Percentiles rank a stretch among this genome's conserved stretches.
phyloP scores from a whole-genome alignment of 768 basidiomycete species.

The Coprinopsis sp. region DNA sequence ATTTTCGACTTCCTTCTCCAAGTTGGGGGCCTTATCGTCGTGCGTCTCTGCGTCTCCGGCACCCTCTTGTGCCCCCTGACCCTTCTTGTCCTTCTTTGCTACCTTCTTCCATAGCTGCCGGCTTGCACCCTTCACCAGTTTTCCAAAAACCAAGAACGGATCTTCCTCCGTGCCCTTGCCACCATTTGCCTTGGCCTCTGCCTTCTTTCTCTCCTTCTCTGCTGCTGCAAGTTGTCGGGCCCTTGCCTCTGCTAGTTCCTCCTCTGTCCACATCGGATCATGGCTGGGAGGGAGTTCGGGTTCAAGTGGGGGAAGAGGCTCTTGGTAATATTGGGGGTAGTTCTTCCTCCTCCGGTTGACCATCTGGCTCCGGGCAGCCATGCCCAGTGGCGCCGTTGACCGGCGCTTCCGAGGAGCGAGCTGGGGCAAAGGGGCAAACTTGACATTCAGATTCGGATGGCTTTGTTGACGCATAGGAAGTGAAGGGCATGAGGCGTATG shows the following conservation, averaged over 20 bases:
- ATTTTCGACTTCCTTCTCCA: neutral
- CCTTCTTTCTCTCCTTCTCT: constrained; percentile 15
- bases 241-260: constrained; percentile 34
- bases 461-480: constrained; percentile 9
- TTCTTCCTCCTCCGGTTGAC: constrained; percentile 29
- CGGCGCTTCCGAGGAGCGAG: constrained; percentile 45
- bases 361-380: constrained; percentile 44
- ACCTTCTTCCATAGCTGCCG: constrained; percentile 48
- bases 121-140: constrained; percentile 47
- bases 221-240: constrained; percentile 20
- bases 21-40: no score
- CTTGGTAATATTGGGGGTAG: constrained; percentile 1
- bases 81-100: constrained; percentile 30
- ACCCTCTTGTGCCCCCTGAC: constrained; percentile 13
- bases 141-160: constrained; percentile 45
- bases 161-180: constrained; percentile 39
- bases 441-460: constrained; percentile 30
- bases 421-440: constrained; percentile 58
- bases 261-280: constrained; percentile 28
- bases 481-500: constrained; percentile 13
- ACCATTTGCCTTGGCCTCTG: constrained; percentile 9
- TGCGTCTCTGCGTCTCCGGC: constrained; percentile 11
- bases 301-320: neutral
- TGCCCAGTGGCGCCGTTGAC: constrained; percentile 48
- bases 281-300: neutral